phyloP scores from a whole-genome alignment of 108 stramenopile genomes.

The Cylindrotheca fusiformis region DNA sequence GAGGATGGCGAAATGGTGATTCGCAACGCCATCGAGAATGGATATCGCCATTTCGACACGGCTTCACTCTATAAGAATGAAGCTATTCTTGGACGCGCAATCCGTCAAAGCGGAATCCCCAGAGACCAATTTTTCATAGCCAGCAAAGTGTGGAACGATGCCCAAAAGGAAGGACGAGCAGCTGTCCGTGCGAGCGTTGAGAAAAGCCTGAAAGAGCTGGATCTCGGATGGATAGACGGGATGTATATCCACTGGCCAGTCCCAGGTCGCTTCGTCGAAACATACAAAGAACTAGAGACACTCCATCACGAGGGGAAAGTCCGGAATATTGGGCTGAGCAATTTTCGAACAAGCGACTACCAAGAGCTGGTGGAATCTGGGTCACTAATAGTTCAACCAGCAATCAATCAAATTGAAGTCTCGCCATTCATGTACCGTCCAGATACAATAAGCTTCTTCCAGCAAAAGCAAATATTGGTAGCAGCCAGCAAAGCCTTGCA shows the following conservation, averaged over 20 bases:
- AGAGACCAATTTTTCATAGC: conserved; percentile 84
- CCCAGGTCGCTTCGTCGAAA: conserved; percentile 32
- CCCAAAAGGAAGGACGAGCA: conserved; percentile 61
- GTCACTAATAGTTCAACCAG: conserved; percentile 65
- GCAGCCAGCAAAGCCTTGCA: conserved; percentile 63
- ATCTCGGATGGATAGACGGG: conserved; percentile 56
- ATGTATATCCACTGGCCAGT: conserved; percentile 82
- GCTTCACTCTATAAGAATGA: conserved; percentile 92
- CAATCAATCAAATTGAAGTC: conserved; percentile 61
- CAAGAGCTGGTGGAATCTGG: conserved; percentile 42
- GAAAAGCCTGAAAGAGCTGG: conserved; percentile 59
- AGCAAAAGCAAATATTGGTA: conserved; percentile 43
- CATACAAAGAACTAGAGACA: conserved; percentile 53
- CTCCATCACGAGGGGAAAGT: conserved; percentile 34
- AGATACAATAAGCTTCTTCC: conserved; percentile 59
- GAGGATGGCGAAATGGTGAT: conserved; percentile 43
- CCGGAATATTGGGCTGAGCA: conserved; percentile 54
- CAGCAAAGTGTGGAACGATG: conserved; percentile 93
- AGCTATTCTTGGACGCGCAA: conserved; percentile 74
- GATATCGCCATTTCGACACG: conserved; percentile 89
- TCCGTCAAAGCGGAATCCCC: conserved; percentile 38
- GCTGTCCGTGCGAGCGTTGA: conserved; percentile 72
- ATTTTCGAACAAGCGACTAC: conserved; percentile 50
- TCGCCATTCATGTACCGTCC: conserved; percentile 64
- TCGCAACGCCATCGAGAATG: conserved; percentile 66